Percentiles rank a stretch among this genome's conserved stretches.
Conservation (phyloP, 2,329 filamentous ascomycete species). For the Myrmaecium sp. region DNA sequence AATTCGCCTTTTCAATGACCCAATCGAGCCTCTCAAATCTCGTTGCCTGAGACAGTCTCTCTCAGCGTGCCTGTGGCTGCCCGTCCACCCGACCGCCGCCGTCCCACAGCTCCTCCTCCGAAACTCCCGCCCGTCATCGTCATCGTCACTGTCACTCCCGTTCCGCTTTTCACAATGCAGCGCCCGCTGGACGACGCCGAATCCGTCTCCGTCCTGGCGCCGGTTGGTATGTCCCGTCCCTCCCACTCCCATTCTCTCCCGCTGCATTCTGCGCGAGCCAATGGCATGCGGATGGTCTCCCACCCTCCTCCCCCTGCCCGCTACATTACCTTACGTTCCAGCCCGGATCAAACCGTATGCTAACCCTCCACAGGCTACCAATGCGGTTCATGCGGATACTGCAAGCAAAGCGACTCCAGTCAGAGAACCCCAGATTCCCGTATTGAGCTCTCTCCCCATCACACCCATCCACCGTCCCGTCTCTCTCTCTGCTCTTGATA, state of each 20-base stretch:
- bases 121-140: conserved; percentile 5
- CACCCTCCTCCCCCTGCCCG: conserved; percentile 1
- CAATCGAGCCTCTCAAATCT: too few species aligned
- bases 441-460: conserved; percentile 8
- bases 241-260: conserved; percentile 18
- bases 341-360: conserved; percentile 8
- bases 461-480: conserved; percentile 3
- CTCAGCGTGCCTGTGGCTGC: too few species aligned
- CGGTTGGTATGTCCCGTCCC: conserved; percentile 23
- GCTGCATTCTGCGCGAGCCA: conserved; percentile 22
- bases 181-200: conserved; percentile 12
- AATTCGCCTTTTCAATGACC: too few species aligned
- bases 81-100: conserved; percentile 3
- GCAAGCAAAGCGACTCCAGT: conserved; percentile 30
- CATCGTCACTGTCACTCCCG: conserved; percentile 4
- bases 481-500: background rate
- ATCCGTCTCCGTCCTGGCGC: conserved; percentile 14
- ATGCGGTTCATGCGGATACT: conserved; percentile 32
- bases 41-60: too few species aligned
- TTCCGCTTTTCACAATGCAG: conserved; percentile 15
- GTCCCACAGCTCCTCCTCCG: background rate
- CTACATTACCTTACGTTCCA: conserved; percentile 3
- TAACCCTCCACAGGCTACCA: conserved; percentile 25
- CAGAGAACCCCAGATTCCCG: conserved; percentile 30
- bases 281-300: conserved; percentile 15